Conservation (phyloP, 192 early-diverging fungal species). For the Entophlyctis helioformis region DNA sequence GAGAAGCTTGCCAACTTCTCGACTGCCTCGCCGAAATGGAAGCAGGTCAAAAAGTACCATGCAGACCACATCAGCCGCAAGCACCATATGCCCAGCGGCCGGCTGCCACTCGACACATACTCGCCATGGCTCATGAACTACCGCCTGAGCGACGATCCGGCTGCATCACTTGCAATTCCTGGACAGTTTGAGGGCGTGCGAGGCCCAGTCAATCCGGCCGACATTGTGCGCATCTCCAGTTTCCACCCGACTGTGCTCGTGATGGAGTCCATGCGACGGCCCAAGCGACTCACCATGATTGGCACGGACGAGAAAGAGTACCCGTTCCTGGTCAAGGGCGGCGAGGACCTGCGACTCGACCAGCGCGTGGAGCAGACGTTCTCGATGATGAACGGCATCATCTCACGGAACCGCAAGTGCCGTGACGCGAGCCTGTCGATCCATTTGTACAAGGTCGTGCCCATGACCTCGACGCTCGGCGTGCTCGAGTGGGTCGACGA, state of each 20-base stretch:
- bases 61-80: conserved; percentile 22
- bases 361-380: conserved; percentile 71
- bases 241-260: conserved; percentile 54
- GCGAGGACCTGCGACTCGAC: conserved; percentile 70
- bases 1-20: no score
- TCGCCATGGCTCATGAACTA: conserved; percentile 49
- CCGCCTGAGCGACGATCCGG: conserved; percentile 8
- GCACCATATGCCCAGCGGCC: conserved; percentile 20
- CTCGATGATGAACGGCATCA: conserved; percentile 61
- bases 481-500: conserved; percentile 69
- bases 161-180: conserved; percentile 62
- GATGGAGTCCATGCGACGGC: conserved; percentile 59
- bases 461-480: conserved; percentile 44
- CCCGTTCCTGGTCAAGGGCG: conserved; percentile 67
- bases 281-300: conserved; percentile 55
- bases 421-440: conserved; percentile 40
- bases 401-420: conserved; percentile 40
- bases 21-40: no score
- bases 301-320: conserved; percentile 66
- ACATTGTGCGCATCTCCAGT: conserved; percentile 45
- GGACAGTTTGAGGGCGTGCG: conserved; percentile 54
- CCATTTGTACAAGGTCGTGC: conserved; percentile 55
- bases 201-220: conserved; percentile 38
- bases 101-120: conserved; percentile 43
- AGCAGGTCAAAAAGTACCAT: conserved; percentile 32